Conservation (phyloP, 441 rosid genomes). For the Omphalea diandra region DNA sequence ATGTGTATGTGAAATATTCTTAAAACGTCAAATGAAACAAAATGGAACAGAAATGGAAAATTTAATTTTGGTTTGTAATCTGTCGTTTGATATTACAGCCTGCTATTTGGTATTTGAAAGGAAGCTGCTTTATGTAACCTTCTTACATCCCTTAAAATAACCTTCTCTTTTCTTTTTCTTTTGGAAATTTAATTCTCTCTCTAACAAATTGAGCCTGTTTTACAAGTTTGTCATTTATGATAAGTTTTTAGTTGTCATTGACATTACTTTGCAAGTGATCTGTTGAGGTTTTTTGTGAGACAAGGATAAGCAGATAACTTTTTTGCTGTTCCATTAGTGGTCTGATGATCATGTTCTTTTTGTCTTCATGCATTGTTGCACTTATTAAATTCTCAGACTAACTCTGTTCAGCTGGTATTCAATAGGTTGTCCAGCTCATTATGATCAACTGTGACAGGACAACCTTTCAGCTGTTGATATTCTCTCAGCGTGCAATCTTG, state of each 20-base stretch:
- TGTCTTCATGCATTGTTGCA: not conserved
- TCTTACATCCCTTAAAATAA: constrained; percentile 1
- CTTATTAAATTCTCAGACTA: constrained; percentile 4
- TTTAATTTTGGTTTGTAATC: too few relatives aligned
- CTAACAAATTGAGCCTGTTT: not conserved
- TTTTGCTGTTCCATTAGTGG: not conserved
- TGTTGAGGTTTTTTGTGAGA: not conserved
- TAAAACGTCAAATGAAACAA: too few relatives aligned
- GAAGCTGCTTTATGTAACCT: not conserved
- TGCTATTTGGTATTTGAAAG: too few relatives aligned
- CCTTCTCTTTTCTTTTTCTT: not conserved
- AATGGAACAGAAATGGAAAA: too few relatives aligned
- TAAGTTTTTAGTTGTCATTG: not conserved
- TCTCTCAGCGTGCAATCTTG: constrained; percentile 95
- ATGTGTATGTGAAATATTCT: too few relatives aligned
- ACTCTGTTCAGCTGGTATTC: not conserved
- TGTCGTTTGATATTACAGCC: too few relatives aligned
- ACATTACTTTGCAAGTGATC: constrained; percentile 1
- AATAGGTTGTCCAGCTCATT: constrained; percentile 17
- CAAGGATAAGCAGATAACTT: not conserved
- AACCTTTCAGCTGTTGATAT: constrained; percentile 97
- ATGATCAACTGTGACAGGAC: constrained; percentile 61
- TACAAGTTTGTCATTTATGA: not conserved
- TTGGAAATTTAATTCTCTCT: not conserved
- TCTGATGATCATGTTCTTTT: not conserved